A percentile compares a stretch with the other conserved stretches of the same genome.
phyloP scores from a whole-genome alignment of 2,329 filamentous ascomycete species.

The Pyricularia pennisetigena region DNA sequence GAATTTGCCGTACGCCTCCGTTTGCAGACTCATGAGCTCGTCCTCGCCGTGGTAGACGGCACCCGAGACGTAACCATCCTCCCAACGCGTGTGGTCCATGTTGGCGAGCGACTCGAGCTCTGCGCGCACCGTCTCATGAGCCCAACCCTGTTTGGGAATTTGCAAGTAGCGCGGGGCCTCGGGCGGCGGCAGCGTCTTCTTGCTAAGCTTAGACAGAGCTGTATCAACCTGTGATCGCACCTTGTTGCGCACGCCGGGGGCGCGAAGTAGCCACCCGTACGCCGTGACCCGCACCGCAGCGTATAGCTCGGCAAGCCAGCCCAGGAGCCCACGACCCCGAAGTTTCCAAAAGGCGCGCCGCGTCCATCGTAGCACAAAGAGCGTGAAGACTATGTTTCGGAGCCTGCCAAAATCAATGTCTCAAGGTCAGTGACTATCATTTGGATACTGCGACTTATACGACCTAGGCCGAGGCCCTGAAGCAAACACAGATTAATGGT shows the following conservation, averaged over 20 bases:
- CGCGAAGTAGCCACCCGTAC: slow-evolving; percentile 77
- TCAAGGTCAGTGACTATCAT: background rate
- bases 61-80: slow-evolving; percentile 88
- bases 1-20: slow-evolving; percentile 88
- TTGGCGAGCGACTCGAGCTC: slow-evolving; percentile 71
- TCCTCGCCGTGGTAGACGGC: slow-evolving; percentile 94
- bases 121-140: slow-evolving; percentile 63
- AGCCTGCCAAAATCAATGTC: slow-evolving; percentile 37
- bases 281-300: slow-evolving; percentile 57
- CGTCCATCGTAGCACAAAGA: slow-evolving; percentile 78
- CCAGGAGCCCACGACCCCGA: slow-evolving; percentile 78
- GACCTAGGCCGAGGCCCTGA: background rate
- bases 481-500: background rate
- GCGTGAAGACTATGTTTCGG: slow-evolving; percentile 78
- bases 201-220: slow-evolving; percentile 69
- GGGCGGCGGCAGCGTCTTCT: slow-evolving; percentile 64
- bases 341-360: slow-evolving; percentile 75
- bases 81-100: slow-evolving; percentile 94
- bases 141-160: slow-evolving; percentile 78
- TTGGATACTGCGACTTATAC: background rate
- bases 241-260: slow-evolving; percentile 77
- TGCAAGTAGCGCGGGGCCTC: slow-evolving; percentile 63
- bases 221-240: slow-evolving; percentile 79
- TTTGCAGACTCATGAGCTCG: slow-evolving; percentile 72
- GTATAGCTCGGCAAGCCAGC: slow-evolving; percentile 68